Evolutionary conservation across 257 asterid species (phyloP).

Genomic region (Solanum acaule): DNA sequence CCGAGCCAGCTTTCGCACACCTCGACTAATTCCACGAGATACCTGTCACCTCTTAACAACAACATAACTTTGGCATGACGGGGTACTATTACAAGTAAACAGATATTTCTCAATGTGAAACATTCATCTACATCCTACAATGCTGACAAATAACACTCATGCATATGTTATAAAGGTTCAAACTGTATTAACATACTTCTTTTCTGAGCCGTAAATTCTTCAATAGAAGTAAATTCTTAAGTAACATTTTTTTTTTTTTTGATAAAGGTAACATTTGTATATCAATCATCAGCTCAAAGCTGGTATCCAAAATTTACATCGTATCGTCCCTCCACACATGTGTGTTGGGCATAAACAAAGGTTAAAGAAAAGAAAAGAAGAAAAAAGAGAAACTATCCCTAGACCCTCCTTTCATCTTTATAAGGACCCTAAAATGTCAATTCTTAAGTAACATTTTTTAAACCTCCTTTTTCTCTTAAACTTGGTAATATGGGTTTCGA

Average conservation of each 20-base stretch:
- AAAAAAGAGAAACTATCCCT: too few species aligned
- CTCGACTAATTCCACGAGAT: not conserved
- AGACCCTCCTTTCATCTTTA: too few species aligned
- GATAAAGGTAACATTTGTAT: too few species aligned
- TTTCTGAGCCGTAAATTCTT: not conserved
- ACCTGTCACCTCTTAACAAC: not conserved
- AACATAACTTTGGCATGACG: not conserved
- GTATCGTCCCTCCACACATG: too few species aligned
- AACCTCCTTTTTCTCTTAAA: not conserved
- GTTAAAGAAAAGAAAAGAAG: too few species aligned
- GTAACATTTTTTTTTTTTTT: not conserved
- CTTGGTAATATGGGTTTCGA: not conserved
- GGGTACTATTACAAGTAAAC: not conserved
- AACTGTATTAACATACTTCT: not conserved
- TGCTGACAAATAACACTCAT: not conserved
- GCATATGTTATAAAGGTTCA: not conserved
- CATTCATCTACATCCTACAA: not conserved
- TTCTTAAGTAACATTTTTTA: not conserved
- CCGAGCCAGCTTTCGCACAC: not conserved
- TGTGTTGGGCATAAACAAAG: too few species aligned
- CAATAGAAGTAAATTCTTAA: not conserved
- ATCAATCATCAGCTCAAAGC: too few species aligned
- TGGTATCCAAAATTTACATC: too few species aligned
- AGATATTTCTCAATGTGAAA: not conserved
- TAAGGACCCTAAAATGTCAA: too few species aligned